These are phyloP conservation scores for Lactarius sanguifluus DNA, from an alignment of 768 basidiomycete species.

Conservation along the genomic window DNA sequence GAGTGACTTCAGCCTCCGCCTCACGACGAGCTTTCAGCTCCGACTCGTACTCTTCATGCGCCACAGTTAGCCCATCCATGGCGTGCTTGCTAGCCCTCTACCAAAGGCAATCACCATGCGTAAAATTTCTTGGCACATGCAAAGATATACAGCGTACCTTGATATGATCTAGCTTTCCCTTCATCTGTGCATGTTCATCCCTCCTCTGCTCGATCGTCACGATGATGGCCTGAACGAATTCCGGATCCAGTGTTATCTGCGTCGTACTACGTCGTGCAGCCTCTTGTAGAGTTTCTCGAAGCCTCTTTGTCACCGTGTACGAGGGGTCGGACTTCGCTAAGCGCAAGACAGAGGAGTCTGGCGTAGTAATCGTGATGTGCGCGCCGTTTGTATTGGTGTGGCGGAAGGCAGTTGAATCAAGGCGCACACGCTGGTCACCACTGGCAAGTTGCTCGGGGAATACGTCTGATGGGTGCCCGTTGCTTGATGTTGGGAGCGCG, in stretches of 20 bases:
- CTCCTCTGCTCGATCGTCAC: slow-evolving; percentile 62
- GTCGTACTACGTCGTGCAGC: slow-evolving; percentile 58
- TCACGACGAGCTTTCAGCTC: slow-evolving; percentile 87
- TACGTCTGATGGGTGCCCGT: slow-evolving; percentile 38
- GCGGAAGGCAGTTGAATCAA: slow-evolving; percentile 34
- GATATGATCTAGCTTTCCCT: slow-evolving; percentile 77
- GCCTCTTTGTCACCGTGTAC: slow-evolving; percentile 48
- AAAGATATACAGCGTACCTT: slow-evolving; percentile 57
- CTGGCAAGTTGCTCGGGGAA: slow-evolving; percentile 30
- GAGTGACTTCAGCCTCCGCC: slow-evolving; percentile 88
- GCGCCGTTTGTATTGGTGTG: slow-evolving; percentile 32
- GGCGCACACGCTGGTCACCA: slow-evolving; percentile 30
- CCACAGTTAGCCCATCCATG: slow-evolving; percentile 88
- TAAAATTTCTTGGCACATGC: slow-evolving; percentile 5
- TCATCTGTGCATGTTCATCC: slow-evolving; percentile 61
- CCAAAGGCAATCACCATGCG: not conserved
- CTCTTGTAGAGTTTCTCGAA: slow-evolving; percentile 62
- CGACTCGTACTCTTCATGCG: slow-evolving; percentile 91
- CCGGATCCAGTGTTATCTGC: slow-evolving; percentile 70
- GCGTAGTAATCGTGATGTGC: slow-evolving; percentile 48
- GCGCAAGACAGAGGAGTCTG: slow-evolving; percentile 37
- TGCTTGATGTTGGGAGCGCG: slow-evolving; percentile 3
- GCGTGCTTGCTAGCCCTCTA: slow-evolving; percentile 91
- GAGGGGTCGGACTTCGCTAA: slow-evolving; percentile 40
- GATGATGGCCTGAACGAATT: slow-evolving; percentile 69